Conservation (phyloP, 2,329 filamentous ascomycete species). For the Penicillium verrucosum region DNA sequence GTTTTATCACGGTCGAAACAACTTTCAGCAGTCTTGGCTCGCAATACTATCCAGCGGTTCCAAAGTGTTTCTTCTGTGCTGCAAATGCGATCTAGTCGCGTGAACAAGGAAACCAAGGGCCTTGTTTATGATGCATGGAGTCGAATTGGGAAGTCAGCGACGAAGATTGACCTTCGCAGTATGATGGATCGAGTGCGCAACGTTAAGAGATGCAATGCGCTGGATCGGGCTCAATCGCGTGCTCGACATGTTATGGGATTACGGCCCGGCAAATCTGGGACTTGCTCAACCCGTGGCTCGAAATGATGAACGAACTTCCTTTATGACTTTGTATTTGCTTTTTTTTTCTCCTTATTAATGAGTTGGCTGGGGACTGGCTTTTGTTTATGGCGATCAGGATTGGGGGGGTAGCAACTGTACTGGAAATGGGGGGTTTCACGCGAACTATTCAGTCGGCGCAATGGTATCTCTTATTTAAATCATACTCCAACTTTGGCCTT, state of each 20-base stretch:
- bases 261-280: constrained; percentile 12
- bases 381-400: constrained; percentile 21
- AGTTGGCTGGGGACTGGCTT: constrained; percentile 12
- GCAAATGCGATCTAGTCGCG: constrained; percentile 28
- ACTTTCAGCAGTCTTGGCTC: constrained; percentile 32
- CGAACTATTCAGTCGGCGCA: constrained; percentile 12
- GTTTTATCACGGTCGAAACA: constrained; percentile 36
- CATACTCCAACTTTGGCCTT: not conserved
- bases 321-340: constrained; percentile 20
- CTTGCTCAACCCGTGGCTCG: constrained; percentile 1
- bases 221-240: constrained; percentile 36
- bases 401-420: constrained; percentile 6
- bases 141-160: constrained; percentile 24
- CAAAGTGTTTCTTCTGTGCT: constrained; percentile 31
- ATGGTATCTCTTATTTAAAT: constrained; percentile 9
- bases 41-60: constrained; percentile 32
- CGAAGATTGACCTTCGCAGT: constrained; percentile 22
- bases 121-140: constrained; percentile 30
- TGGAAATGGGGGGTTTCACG: not conserved
- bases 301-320: constrained; percentile 4
- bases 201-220: constrained; percentile 26
- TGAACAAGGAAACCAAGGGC: constrained; percentile 29
- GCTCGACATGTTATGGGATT: constrained; percentile 31
- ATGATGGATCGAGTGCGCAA: constrained; percentile 31
- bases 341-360: constrained; percentile 13